Evolutionary conservation across 2,329 filamentous ascomycete genomes (phyloP).

Genomic region (Aspergillus flavus): DNA sequence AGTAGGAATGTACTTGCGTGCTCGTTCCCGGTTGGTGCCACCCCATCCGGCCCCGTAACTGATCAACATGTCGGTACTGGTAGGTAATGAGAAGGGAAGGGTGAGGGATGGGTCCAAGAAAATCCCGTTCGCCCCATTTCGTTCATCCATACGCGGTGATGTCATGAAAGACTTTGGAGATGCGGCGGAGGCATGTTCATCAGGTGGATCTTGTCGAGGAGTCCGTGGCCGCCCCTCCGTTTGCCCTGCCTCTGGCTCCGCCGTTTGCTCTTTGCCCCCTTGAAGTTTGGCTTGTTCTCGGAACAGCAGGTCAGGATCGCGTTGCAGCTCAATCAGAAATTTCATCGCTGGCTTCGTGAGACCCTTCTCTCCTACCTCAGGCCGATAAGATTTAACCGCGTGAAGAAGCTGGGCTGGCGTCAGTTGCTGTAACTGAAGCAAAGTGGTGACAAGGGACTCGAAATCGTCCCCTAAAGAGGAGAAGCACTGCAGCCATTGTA

Average conservation of each 20-base stretch:
- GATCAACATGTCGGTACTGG: constrained; percentile 95
- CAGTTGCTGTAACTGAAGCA: constrained; percentile 84
- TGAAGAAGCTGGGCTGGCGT: constrained; percentile 89
- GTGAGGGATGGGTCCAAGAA: constrained; percentile 88
- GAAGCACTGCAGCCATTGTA: constrained; percentile 98
- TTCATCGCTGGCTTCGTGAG: constrained; percentile 86
- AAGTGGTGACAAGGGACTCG: constrained; percentile 81
- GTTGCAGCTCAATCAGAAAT: constrained; percentile 79
- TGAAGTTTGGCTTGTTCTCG: constrained; percentile 38
- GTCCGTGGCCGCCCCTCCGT: constrained; percentile 33
- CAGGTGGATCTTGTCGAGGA: constrained; percentile 25
- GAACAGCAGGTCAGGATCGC: constrained; percentile 65
- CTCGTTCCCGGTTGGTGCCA: constrained; percentile 85
- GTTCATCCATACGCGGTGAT: constrained; percentile 32
- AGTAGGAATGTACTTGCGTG: constrained; percentile 93
- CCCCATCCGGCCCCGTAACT: constrained; percentile 94
- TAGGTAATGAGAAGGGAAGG: constrained; percentile 92
- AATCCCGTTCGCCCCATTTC: constrained; percentile 45
- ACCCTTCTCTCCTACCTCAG: constrained; percentile 92
- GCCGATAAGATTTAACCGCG: constrained; percentile 86
- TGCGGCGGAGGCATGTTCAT: constrained; percentile 18
- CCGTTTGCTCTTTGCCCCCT: constrained; percentile 26
- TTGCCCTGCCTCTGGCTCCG: constrained; percentile 17
- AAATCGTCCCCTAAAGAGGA: constrained; percentile 90
- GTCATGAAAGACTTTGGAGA: constrained; percentile 28